These are phyloP conservation scores for Citrus unshiu DNA, from an alignment of 345 rosid genomes.

Conservation along the genomic window DNA sequence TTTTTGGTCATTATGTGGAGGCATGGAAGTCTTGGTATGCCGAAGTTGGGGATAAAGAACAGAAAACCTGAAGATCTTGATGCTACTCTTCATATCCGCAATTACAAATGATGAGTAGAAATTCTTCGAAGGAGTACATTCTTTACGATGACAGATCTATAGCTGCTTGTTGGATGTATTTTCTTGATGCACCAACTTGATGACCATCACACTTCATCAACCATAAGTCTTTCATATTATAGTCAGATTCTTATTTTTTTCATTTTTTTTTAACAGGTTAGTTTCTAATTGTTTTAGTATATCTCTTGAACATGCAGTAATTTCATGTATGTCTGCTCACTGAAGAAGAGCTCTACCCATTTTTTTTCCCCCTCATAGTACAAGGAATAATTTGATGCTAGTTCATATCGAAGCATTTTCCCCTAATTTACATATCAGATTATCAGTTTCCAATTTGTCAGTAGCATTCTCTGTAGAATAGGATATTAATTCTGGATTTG, in stretches of 20 bases:
- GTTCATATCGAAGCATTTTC: background rate
- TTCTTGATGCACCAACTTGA: constrained; percentile 15
- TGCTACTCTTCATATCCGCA: background rate
- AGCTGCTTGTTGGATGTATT: constrained; percentile 14
- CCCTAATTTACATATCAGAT: background rate
- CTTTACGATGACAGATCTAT: background rate
- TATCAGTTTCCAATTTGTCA: background rate
- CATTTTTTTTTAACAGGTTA: background rate
- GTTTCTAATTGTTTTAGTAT: background rate
- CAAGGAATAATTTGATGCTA: background rate
- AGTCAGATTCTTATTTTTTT: background rate
- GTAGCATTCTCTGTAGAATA: background rate
- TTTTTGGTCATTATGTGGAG: constrained; percentile 61
- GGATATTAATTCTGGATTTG: background rate
- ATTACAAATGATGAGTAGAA: constrained; percentile 15
- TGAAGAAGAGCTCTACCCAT: background rate
- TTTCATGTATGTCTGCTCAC: background rate
- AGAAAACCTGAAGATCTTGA: constrained; percentile 18
- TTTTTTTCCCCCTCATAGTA: background rate
- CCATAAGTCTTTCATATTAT: background rate
- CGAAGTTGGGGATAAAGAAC: constrained; percentile 46
- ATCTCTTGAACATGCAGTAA: constrained; percentile 1
- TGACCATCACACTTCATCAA: background rate
- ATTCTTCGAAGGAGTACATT: background rate
- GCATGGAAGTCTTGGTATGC: constrained; percentile 68